Base-by-base conservation (phyloP, 1,284 basidiomycete genomes). In the Leccinum griseonigrum region DNA sequence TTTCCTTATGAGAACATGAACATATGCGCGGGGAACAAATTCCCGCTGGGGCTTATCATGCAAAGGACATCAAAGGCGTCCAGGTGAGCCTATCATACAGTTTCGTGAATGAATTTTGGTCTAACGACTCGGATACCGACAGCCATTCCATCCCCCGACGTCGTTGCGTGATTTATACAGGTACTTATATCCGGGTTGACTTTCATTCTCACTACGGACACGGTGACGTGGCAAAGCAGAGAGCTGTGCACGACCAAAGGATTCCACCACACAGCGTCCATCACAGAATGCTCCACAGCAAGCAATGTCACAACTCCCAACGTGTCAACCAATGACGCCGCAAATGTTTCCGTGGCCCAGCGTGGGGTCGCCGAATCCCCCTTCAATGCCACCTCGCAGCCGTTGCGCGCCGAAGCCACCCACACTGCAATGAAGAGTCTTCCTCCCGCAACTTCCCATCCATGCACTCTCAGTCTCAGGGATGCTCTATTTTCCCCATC, bases 121-220 rank as follows among this genome's bases (percentile, higher is more conserved):
- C 51, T 66, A 29, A 65, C 36, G 16, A n/a, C 9, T 22, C 22
- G 22, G 22, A 22, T 22, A 10, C 28, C 10, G 4, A 57, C 65
- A 92, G 90, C 89, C 89, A 2, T 93, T 92, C 76, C 94, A 92
- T 72, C 86, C 82, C 50, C 90, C 85, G 40, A 82, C 75, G 43
- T 87, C 84, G 34, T 79, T 85, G 69, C 85, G 79, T 13, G 90
- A 90, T 65, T 97, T 98, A 74, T 95, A 95, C 73, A 90, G 96
- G 18, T 98, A 92, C 22, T 22, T 22, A 22, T 73, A 86, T 99
- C 54, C 90, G 97, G 4, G 88, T 99, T 72, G 95, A 98, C 75
- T 98, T 99, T 73, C 85, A 91, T 56, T 91, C 94, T 0, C 91
- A 96, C 73, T 99, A 97, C 69, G 94, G 95, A 18, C 91, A 86